A percentile compares a stretch with the other conserved stretches of the same genome.
These are phyloP conservation scores for Medicago arabica DNA, from an alignment of 306 rosid genomes.

Conservation along the genomic window DNA sequence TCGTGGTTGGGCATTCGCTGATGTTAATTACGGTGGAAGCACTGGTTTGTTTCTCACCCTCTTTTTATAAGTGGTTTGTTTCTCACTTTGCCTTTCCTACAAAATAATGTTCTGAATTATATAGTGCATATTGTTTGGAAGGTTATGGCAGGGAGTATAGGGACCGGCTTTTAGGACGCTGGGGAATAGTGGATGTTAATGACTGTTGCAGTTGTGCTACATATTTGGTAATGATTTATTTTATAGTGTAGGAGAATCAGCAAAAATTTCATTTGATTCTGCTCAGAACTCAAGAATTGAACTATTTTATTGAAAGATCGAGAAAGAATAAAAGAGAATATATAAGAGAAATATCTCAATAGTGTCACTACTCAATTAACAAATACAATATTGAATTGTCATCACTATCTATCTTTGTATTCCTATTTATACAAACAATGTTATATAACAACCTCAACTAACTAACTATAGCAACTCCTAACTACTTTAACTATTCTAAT, in stretches of 20 bases:
- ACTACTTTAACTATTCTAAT: not conserved
- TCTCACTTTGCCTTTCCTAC: conserved; percentile 13
- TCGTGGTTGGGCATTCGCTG: conserved; percentile 89
- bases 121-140: conserved; percentile 37
- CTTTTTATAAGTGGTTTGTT: not conserved
- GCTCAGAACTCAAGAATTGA: too few species aligned
- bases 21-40: conserved; percentile 98
- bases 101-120: conserved; percentile 31
- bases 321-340: too few species aligned
- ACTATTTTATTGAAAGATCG: too few species aligned
- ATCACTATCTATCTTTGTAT: not conserved
- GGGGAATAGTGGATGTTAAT: conserved; percentile 98
- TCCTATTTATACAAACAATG: not conserved
- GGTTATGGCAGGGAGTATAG: conserved; percentile 95
- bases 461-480: not conserved
- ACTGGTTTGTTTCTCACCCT: conserved; percentile 72
- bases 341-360: too few species aligned
- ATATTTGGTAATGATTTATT: conserved; percentile 69
- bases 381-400: too few species aligned
- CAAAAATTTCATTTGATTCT: not conserved
- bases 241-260: too few species aligned
- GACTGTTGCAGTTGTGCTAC: conserved; percentile 95
- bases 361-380: too few species aligned
- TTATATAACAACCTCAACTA: not conserved
- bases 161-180: conserved; percentile 80